Evolutionary conservation across 2,329 filamentous ascomycete species (phyloP), one percentile per base, ranked within the genome.

Genomic region (Verticillium nubilum): DNA sequence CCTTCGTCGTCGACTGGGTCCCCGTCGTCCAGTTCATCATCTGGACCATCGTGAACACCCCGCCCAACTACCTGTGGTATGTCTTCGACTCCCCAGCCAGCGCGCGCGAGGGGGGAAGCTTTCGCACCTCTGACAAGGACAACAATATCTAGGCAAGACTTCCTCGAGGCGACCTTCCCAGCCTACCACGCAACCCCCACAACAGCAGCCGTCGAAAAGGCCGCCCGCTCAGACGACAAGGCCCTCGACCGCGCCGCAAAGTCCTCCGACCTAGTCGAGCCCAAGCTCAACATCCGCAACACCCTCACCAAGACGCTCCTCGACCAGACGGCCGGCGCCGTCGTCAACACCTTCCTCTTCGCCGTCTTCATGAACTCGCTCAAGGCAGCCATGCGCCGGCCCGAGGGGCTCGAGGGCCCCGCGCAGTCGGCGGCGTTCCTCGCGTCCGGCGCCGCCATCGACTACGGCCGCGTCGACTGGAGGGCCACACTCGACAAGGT

Each of bases 11-110:
- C 66, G 84, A 92, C 73, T 81, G 82, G 74, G 74, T 82, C 5
- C 85, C 89, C 4, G 80, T 96, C 52, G 76, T 92, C 65, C 90
- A 92, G 70, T 97, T 96, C 73, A 76, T 90, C 57, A 69, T 91
- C 58, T 96, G 88, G 77, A 84, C 87, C 64, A 69, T 90, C 33
- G 70, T 96, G 61, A 88, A 82, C 72, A 89, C 87, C 47, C 92
- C 92, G 2, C 90, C 90, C 52, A 97, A 97, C 74, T 91, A 92
- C 69, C 70, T 91, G 67, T 97, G 92, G 92, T 86, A 72, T 66
- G 76, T 72, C 29, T 10, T 15, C 13, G 15, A 2, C n/a, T 5
- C 26, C 15, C 19, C 47, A 17, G n/a, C 33, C 35, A 50, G 13
- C 33, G 33, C 53, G n/a, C 50, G n/a, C n/a, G n/a, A n/a, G n/a